These are phyloP conservation scores for Cardamine occulta DNA, from an alignment of 345 rosid species.

Conservation along the genomic window DNA sequence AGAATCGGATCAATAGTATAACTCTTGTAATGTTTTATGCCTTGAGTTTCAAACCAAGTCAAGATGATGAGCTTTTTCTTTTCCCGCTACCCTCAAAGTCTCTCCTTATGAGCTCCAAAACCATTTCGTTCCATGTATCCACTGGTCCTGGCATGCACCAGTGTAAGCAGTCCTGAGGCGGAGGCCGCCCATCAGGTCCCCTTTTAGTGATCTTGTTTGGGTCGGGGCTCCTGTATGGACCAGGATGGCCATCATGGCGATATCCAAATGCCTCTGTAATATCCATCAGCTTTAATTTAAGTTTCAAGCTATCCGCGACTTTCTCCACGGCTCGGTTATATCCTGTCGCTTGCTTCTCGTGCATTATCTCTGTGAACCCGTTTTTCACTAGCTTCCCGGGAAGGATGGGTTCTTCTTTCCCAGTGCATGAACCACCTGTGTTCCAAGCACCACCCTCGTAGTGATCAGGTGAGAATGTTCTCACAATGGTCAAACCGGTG, in stretches of 20 bases:
- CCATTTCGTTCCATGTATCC: constrained; percentile 93
- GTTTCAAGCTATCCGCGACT: constrained; percentile 49
- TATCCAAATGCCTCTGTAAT: constrained; percentile 78
- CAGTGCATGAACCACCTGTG: constrained; percentile 97
- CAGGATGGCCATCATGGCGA: constrained; percentile 98
- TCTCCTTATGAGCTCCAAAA: constrained; percentile 76
- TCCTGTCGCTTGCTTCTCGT: constrained; percentile 75
- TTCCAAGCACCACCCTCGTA: constrained; percentile 99
- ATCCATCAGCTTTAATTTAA: constrained; percentile 71
- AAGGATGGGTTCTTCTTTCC: constrained; percentile 71
- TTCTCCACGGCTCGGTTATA: constrained; percentile 52
- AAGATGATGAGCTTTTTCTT: constrained; percentile 28
- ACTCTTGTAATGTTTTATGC: constrained; percentile 11
- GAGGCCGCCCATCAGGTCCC: constrained; percentile 82
- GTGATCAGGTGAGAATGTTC: constrained; percentile 94
- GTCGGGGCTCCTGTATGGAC: constrained; percentile 85
- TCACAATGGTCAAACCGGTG: constrained; percentile 76
- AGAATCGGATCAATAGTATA: constrained; percentile 16
- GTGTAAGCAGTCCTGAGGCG: constrained; percentile 96
- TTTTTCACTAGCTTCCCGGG: constrained; percentile 72
- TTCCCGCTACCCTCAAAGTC: constrained; percentile 54
- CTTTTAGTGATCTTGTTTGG: constrained; percentile 85
- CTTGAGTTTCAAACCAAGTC: constrained; percentile 17
- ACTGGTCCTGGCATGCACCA: constrained; percentile 99
- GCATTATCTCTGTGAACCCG: constrained; percentile 79